These are phyloP conservation scores for Trichomonascaceae sp. DNA, from an alignment of 1,139 yeast genomes.

Conservation along the genomic window DNA sequence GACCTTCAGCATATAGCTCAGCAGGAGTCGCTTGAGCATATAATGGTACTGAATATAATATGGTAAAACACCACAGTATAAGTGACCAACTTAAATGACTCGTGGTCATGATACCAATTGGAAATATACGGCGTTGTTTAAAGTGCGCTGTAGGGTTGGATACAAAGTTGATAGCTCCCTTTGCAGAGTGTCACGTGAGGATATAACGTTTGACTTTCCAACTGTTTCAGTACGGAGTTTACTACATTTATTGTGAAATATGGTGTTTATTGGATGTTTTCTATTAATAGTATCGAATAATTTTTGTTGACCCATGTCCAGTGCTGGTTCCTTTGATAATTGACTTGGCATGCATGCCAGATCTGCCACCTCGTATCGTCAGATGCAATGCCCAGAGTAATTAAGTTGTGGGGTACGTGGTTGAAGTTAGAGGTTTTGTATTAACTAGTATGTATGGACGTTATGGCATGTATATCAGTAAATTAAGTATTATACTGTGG, in stretches of 20 bases:
- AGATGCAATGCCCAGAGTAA: not conserved
- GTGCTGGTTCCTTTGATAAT: not conserved
- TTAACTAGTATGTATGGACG: too few relatives aligned
- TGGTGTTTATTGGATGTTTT: too few relatives aligned
- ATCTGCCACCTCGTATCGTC: not conserved
- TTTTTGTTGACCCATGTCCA: not conserved
- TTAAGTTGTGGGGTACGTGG: not conserved
- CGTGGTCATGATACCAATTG: not conserved
- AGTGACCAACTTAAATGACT: not conserved
- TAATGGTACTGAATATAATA: not conserved
- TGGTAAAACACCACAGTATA: not conserved
- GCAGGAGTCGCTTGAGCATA: not conserved
- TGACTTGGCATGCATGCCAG: not conserved
- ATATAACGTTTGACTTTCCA: too few relatives aligned
- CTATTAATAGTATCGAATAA: too few relatives aligned
- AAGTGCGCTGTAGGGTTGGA: not conserved
- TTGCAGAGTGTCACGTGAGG: not conserved
- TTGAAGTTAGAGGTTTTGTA: not conserved
- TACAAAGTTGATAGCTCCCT: too few relatives aligned
- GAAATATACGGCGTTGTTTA: not conserved
- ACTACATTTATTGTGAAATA: not conserved
- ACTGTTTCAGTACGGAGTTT: too few relatives aligned
- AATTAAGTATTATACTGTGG: not conserved
- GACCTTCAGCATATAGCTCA: slow-evolving; percentile 1
- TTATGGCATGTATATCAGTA: not conserved